Conservation (phyloP, 1,284 basidiomycete species). For the Ganoderma lingzhi region DNA sequence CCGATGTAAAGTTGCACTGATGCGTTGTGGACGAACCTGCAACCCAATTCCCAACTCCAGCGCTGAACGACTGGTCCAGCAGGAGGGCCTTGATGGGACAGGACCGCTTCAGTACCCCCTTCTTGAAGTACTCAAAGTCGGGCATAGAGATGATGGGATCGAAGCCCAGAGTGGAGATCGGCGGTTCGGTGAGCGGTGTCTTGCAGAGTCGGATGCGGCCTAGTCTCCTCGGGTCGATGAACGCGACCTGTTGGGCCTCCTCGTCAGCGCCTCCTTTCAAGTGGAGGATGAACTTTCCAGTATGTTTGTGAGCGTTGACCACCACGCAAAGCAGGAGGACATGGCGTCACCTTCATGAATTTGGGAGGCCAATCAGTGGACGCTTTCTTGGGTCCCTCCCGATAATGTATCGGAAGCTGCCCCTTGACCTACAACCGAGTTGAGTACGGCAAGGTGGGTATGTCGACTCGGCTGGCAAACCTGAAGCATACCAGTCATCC, state of each 20-base stretch:
- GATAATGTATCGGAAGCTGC: conserved; percentile 69
- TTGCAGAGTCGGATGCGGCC: conserved; percentile 74
- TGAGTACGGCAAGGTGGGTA: background rate
- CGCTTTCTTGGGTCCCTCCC: conserved; percentile 58
- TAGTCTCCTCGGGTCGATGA: conserved; percentile 75
- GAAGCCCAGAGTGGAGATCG: conserved; percentile 78
- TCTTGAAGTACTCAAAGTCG: conserved; percentile 61
- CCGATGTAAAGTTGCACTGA: background rate
- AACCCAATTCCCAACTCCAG: conserved; percentile 88
- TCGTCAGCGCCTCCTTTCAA: conserved; percentile 46
- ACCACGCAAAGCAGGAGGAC: background rate
- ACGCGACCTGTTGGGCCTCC: conserved; percentile 59
- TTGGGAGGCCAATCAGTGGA: conserved; percentile 79
- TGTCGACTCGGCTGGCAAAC: conserved; percentile 42
- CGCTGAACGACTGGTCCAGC: conserved; percentile 84
- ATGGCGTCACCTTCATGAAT: conserved; percentile 66
- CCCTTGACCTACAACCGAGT: conserved; percentile 63
- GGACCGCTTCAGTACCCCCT: conserved; percentile 60
- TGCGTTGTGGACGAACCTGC: conserved; percentile 57
- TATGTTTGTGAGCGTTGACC: background rate
- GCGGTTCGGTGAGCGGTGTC: conserved; percentile 68
- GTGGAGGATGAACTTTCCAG: conserved; percentile 68
- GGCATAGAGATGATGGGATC: conserved; percentile 85
- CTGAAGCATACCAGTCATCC: conserved; percentile 87
- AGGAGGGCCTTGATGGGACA: conserved; percentile 84